These are phyloP conservation scores for Skeletonema marinoi DNA, from an alignment of 108 stramenopile genomes.

Conservation along the genomic window DNA sequence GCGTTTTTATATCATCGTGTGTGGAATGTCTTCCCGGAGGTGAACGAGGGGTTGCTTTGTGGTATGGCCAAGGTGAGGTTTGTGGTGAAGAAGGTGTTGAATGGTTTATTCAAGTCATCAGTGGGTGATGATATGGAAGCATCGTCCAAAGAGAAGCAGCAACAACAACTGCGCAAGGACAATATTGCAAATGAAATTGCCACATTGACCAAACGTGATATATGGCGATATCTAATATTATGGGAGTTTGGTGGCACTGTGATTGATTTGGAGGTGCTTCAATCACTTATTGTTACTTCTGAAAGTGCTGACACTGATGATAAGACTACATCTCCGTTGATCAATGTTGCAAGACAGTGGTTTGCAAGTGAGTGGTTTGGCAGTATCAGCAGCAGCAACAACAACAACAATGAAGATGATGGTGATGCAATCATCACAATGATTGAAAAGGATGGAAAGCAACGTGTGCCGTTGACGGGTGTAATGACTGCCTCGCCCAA, in stretches of 20 bases:
- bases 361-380: background rate
- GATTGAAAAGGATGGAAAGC: background rate
- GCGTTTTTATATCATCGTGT: background rate
- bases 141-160: background rate
- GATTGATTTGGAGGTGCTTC: conserved; percentile 5
- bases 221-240: conserved; percentile 61
- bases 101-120: background rate
- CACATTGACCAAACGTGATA: conserved; percentile 38
- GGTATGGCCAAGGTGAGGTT: background rate
- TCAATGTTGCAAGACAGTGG: background rate
- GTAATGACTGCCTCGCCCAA: conserved; percentile 4
- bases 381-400: background rate
- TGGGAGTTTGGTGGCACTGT: conserved; percentile 54
- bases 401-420: background rate
- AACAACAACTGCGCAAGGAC: background rate
- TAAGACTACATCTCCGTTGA: background rate
- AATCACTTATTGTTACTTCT: background rate
- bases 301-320: too few relatives aligned
- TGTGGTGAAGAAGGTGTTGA: background rate
- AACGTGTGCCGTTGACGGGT: conserved; percentile 1
- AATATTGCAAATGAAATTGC: conserved; percentile 9
- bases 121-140: background rate
- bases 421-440: conserved; percentile 5
- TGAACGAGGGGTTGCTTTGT: conserved; percentile 23
- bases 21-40: conserved; percentile 19